These are phyloP conservation scores for Calonectria honghensis DNA, from an alignment of 2,329 filamentous ascomycete genomes.

Conservation along the genomic window DNA sequence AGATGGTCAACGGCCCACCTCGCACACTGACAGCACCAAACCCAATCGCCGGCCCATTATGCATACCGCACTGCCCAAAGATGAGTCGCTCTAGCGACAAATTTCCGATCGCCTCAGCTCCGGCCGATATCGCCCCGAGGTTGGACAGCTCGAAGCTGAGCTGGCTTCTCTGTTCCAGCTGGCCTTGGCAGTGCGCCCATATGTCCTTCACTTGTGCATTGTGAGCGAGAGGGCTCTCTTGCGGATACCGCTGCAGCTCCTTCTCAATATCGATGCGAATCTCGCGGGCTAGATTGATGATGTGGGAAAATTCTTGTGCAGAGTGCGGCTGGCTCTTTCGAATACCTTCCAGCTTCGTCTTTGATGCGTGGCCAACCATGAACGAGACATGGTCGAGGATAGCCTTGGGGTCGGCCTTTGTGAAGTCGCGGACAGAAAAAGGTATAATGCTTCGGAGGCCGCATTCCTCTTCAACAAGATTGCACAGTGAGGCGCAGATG, in stretches of 20 bases:
- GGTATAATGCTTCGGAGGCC: slow-evolving; percentile 33
- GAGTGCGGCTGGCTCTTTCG: not conserved
- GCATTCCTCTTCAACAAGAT: fast-evolving
- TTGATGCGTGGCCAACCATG: slow-evolving; percentile 12
- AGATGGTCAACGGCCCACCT: slow-evolving; percentile 24
- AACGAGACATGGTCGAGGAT: slow-evolving; percentile 42
- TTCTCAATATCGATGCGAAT: slow-evolving; percentile 26
- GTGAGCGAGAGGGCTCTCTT: slow-evolving; percentile 7
- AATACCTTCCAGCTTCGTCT: not conserved
- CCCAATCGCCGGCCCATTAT: slow-evolving; percentile 32
- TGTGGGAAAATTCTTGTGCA: not conserved
- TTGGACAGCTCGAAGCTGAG: slow-evolving; percentile 45
- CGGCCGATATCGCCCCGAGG: not conserved
- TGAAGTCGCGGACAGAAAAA: slow-evolving; percentile 26
- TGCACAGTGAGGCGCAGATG: not conserved
- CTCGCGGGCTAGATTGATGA: slow-evolving; percentile 7
- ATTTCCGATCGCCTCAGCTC: fast-evolving
- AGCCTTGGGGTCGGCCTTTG: not conserved
- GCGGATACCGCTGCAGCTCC: slow-evolving; percentile 33
- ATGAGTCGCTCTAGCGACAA: slow-evolving; percentile 31
- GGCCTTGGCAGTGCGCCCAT: not conserved
- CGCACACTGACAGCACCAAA: slow-evolving; percentile 42
- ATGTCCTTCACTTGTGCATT: not conserved
- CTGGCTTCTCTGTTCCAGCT: not conserved
- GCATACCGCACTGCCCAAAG: slow-evolving; percentile 40